Evolutionary conservation across 73 alveolate genomes (phyloP).

Genomic region (Uronychia binucleata): DNA sequence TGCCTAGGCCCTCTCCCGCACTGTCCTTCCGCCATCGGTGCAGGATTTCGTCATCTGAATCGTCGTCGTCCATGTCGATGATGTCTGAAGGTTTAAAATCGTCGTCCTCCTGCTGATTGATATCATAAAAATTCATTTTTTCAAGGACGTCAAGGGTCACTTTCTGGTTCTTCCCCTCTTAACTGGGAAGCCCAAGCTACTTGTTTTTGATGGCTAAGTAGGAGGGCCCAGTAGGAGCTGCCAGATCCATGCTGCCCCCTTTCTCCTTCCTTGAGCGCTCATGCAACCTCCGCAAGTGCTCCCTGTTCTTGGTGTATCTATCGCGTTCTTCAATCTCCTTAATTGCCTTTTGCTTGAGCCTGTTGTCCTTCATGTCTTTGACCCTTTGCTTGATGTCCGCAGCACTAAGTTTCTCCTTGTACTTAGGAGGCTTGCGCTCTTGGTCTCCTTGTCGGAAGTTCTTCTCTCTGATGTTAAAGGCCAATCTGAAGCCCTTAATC

Average conservation of each 20-base stretch:
- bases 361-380: conserved; percentile 15
- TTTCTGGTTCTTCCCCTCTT: conserved; percentile 14
- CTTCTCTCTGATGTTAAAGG: conserved; percentile 62
- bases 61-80: conserved; percentile 43
- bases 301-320: conserved; percentile 29
- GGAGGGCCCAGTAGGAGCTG: background rate
- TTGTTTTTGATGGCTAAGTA: background rate
- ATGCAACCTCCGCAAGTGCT: conserved; percentile 33
- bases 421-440: background rate
- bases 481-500: conserved; percentile 55
- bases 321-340: conserved; percentile 27
- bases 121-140: conserved; percentile 32
- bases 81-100: conserved; percentile 57
- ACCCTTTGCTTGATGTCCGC: conserved; percentile 35
- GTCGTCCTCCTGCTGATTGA: conserved; percentile 40
- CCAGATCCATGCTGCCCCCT: background rate
- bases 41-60: conserved; percentile 18
- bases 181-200: background rate
- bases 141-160: conserved; percentile 40
- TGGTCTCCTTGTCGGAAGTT: background rate
- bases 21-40: conserved; percentile 5
- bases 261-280: conserved; percentile 13
- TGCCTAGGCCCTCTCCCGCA: background rate
- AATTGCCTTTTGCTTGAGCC: background rate
- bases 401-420: background rate